phyloP scores from a whole-genome alignment of 345 rosid genomes.

The Arabis alpina region DNA sequence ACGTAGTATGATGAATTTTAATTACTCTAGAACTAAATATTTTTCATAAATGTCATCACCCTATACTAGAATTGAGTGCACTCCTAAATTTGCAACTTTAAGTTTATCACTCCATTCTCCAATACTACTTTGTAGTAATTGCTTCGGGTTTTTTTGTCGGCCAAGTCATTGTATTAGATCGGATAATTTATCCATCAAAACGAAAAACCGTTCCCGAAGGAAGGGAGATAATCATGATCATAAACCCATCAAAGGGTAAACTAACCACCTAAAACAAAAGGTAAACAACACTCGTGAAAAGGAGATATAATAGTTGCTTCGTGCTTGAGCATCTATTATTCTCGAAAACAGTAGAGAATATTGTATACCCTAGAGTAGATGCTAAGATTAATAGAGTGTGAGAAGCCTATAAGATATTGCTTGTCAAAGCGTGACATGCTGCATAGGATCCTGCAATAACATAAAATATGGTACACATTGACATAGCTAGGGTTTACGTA shows the following conservation, averaged over 20 bases:
- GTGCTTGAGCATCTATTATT: background rate
- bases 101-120: background rate
- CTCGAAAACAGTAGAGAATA: background rate
- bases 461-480: constrained; percentile 28
- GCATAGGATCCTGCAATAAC: constrained; percentile 38
- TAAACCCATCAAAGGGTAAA: too few species aligned
- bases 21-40: background rate
- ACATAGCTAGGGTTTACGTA: constrained; percentile 5
- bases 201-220: too few species aligned
- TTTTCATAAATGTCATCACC: background rate
- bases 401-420: constrained; percentile 26
- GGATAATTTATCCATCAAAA: too few species aligned
- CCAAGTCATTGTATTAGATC: too few species aligned
- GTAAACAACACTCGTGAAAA: too few species aligned
- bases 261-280: too few species aligned
- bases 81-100: background rate
- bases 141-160: background rate
- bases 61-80: background rate
- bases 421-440: constrained; percentile 29
- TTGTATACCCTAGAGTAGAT: constrained; percentile 16
- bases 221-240: too few species aligned
- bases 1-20: background rate
- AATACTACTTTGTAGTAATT: background rate
- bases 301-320: background rate
- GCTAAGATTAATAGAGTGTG: constrained; percentile 13